Evolutionary conservation across 371 early-diverging fungal species (phyloP).

Genomic region (Umbelopsis sp.): DNA sequence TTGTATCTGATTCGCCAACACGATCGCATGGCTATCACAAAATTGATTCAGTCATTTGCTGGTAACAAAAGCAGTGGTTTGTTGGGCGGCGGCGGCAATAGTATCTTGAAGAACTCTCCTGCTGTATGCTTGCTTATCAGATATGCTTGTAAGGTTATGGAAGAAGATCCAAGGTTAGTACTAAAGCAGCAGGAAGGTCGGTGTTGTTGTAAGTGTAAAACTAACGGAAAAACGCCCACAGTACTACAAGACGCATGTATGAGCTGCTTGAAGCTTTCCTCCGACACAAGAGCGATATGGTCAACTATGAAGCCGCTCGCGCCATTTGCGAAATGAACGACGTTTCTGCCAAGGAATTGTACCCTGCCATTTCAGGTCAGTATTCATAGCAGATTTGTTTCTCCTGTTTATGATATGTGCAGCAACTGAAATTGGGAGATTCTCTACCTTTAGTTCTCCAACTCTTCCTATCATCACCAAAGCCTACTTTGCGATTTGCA

Average conservation of each 20-base stretch:
- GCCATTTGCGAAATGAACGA: constrained; percentile 91
- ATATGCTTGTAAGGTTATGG: constrained; percentile 93
- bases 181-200: background rate
- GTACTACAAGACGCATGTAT: constrained; percentile 74
- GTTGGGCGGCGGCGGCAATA: constrained; percentile 48
- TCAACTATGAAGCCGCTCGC: constrained; percentile 96
- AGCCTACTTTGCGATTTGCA: constrained; percentile 93
- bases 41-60: constrained; percentile 89
- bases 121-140: constrained; percentile 93
- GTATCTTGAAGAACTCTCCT: constrained; percentile 78
- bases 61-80: constrained; percentile 56
- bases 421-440: background rate
- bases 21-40: constrained; percentile 97
- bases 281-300: constrained; percentile 95
- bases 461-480: constrained; percentile 90
- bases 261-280: constrained; percentile 89
- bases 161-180: constrained; percentile 75
- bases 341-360: constrained; percentile 83
- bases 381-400: background rate
- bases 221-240: constrained; percentile 29
- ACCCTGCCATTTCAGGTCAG: constrained; percentile 87
- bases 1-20: constrained; percentile 93
- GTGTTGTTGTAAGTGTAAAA: constrained; percentile 1
- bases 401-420: too few species aligned
- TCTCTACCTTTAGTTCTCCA: constrained; percentile 68